These are phyloP conservation scores for Diaporthe humulicola DNA, from an alignment of 2,329 filamentous ascomycete species.

Conservation along the genomic window DNA sequence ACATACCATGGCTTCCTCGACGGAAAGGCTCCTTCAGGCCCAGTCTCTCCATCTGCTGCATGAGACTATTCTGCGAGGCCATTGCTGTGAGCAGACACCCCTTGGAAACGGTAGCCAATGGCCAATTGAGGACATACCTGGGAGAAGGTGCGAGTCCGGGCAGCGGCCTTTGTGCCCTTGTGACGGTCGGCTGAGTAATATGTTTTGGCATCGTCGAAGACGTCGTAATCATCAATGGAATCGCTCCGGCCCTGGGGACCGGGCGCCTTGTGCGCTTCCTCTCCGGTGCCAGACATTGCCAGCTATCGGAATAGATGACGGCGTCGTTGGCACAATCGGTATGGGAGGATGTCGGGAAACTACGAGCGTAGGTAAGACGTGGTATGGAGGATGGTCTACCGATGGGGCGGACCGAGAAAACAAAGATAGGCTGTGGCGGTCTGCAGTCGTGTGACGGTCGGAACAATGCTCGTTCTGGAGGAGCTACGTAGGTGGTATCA, in stretches of 20 bases:
- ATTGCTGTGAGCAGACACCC: constrained; percentile 46
- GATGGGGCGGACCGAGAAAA: neutral
- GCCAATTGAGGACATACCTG: constrained; percentile 56
- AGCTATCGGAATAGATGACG: constrained; percentile 10
- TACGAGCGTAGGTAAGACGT: neutral
- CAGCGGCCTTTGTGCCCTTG: constrained; percentile 58
- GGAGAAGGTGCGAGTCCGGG: constrained; percentile 69
- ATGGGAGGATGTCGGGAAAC: neutral
- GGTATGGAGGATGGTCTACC: neutral
- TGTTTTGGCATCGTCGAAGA: constrained; percentile 70
- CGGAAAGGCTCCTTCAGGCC: constrained; percentile 68
- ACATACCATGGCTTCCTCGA: constrained; percentile 70
- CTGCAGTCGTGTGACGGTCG: constrained; percentile 29
- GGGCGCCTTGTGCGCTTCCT: constrained; percentile 32
- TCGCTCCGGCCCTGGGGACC: constrained; percentile 42
- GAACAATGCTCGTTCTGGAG: constrained; percentile 6
- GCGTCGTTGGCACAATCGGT: constrained; percentile 11
- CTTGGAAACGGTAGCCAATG: neutral
- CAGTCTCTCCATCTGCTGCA: constrained; percentile 66
- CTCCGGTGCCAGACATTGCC: constrained; percentile 36
- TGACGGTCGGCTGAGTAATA: constrained; percentile 71
- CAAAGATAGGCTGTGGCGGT: constrained; percentile 26
- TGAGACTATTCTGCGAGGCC: constrained; percentile 61
- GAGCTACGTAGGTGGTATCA: constrained; percentile 19
- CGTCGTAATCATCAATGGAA: constrained; percentile 61